Base-by-base conservation (phyloP, 352 stramenopile genomes). In the Phytophthora colocasiae region DNA sequence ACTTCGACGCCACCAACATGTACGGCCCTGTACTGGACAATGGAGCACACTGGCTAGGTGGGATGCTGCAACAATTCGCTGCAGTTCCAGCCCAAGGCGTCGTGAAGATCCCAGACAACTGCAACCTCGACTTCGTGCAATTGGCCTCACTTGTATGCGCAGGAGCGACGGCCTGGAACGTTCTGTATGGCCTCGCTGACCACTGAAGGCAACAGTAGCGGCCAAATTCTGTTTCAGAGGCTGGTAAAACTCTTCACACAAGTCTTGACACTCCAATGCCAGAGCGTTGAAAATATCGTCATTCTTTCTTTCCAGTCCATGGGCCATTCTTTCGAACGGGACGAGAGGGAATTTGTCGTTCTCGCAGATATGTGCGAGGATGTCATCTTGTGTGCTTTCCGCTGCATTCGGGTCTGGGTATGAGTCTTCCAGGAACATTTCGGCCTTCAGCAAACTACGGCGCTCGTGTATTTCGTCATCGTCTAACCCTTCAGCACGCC, bases 301-400 rank as follows among this genome's bases (percentile, higher is more conserved):
- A 49, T 81, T 80, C 27, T 76, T 75, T 40, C 73, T 56, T 50
- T 83, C 78, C 11, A 83, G 67, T 24, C 58, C 69, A 6, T 29
- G 55, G 26, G 59, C 54, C 61, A 78, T 72, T 5, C 75, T 70
- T 19, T 71, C 58, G 24, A 87, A 87, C 49, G 73, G 78, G 38
- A 83, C 51, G 41, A 85, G 44, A 3, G 70, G 66, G 58, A 87
- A 87, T 57, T 70, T 70, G 27, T 80, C 63, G 46, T 78, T 75
- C 52, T 87, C 78, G 48, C 78, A 87, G 49, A 87, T 83, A 46
- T 87, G 67, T 2, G 78, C 78, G 15, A 87, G 60, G 50, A 87
- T 83, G 26, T 81, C 70, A 46, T 87, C 78, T 15, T 65, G 63
- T 17, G 63, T 59, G 60, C 75, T 81, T 38, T 87, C 67, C 15